Evolutionary conservation across 164 flowering plant genomes (phyloP).

Genomic region (Paratinospora sagittata): DNA sequence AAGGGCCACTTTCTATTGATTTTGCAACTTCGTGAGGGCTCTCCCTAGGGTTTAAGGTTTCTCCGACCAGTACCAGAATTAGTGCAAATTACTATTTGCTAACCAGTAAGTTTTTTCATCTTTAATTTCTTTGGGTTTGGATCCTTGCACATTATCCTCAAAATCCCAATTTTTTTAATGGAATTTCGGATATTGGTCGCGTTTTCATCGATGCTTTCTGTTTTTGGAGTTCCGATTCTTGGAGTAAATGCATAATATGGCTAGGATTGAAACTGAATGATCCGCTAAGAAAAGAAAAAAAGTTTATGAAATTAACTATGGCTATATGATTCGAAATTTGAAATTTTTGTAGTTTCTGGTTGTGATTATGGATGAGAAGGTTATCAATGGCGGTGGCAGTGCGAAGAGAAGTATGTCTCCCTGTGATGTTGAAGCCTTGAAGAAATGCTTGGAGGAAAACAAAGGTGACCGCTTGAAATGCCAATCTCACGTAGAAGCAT

Average conservation of each 20-base stretch:
- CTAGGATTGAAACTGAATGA: no score
- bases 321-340: not conserved
- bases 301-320: not conserved
- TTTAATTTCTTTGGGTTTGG: not conserved
- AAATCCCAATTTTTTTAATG: no score
- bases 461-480: constrained; percentile 45
- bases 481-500: constrained; percentile 44
- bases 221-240: not conserved
- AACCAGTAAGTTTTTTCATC: not conserved
- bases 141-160: no score
- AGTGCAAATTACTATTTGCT: not conserved
- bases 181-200: not conserved
- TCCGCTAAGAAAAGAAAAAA: no score
- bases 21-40: no score
- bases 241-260: not conserved
- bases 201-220: not conserved
- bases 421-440: constrained; percentile 41
- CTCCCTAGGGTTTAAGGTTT: not conserved
- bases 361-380: constrained; percentile 20
- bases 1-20: no score
- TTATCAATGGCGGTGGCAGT: not conserved
- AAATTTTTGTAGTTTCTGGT: not conserved
- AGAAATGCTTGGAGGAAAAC: constrained; percentile 56
- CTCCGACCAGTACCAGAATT: not conserved
- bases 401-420: constrained; percentile 24